Evolutionary conservation across 768 basidiomycete species (phyloP), one percentile per base, ranked within the genome.

Genomic region (Pulveroboletus sp.): DNA sequence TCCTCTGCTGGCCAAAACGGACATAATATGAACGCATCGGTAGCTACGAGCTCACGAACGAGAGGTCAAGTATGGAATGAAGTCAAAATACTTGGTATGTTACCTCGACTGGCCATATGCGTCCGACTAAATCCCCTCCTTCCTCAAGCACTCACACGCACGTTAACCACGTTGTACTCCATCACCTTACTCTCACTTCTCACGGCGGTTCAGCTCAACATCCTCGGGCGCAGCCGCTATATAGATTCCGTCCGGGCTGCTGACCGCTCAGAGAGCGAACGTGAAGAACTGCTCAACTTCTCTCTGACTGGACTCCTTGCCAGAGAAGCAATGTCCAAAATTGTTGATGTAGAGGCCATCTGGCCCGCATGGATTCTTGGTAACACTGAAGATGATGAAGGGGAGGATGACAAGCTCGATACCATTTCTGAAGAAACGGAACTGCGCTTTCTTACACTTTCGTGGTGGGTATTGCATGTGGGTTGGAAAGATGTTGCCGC

Each of bases 401-500:
- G 63, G 16, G 62, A 55, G 7, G 58, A 63, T 17, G 58, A 68
- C n/a, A 60, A 47, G 29, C 61, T 61, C 10, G 66, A 68, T n/a
- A 57, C 45, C n/a, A 68, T 84, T 7, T 72, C 66, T 29, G 84
- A 86, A 31, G 86, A 86, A 45, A 80, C 82, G 6, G 92, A 94
- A 65, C 74, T 80, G 51, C 81, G 84, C 61, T 97, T 83, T 62
- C 71, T 97, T 42, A 91, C 88, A 0, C 78, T 94, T 57, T 89
- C 84, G 33, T 97, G 93, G 92, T 95, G 93, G 92, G 73, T 95
- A 10, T 60, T 95, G 47, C 85, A 97, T 61, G 86, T 92, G 4
- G 93, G 94, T 0, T 95, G 94, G 93, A 88, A 85, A 56, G 85
- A 86, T 49, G 77, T 97, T 0, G 82, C 80, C 0, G 81, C 82